Base-by-base conservation (phyloP, 202 grass and related monocot genomes). In the Zizania palustris region DNA sequence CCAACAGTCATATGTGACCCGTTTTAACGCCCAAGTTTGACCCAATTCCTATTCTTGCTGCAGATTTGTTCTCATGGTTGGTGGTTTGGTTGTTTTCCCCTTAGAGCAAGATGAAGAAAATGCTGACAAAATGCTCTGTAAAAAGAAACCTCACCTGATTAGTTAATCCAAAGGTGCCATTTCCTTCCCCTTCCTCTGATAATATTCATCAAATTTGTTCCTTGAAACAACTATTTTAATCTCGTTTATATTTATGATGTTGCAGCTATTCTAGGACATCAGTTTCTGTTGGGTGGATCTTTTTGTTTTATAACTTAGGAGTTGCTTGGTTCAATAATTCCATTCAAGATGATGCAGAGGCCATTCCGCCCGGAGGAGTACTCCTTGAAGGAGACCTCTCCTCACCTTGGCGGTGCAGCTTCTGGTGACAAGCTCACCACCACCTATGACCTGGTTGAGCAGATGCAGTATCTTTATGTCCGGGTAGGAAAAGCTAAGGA, bases 391-490 rank as follows among this genome's bases (percentile, higher is more conserved):
- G 82, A 90, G 84, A 90, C 80, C 19, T 62, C 65, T 57, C 88
- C 88, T 45, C 80, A 80, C 65, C 83, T 90, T 56, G 88, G 88
- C 28, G 86, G 90, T 36, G 33, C 63, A 78, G 80, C 87, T 70
- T 63, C 76, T 11, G 90, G 90, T 53, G 83, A 92, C 68, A 92
- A 92, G 69, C 86, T 84, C 72, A 89, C 86, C 2, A 86, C 80
- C 57, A 92, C 89, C 50, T 92, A 89, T 84, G 90, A 92, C 37
- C 72, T 92, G 67, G 90, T 92, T 35, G 90, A 92, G 84, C 86
- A 92, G 83, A 92, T 92, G 90, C 85, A 92, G 38, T 92, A 89
- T 68, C 86, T 92, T n/a, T 92, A 89, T 66, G 90, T 92, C 59
- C 80, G 90, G 20, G 90, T 92, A 4, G 90, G 89, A 49, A 92